Conservation (phyloP, 257 asterid genomes). For the Fraxinus cuspidata region DNA sequence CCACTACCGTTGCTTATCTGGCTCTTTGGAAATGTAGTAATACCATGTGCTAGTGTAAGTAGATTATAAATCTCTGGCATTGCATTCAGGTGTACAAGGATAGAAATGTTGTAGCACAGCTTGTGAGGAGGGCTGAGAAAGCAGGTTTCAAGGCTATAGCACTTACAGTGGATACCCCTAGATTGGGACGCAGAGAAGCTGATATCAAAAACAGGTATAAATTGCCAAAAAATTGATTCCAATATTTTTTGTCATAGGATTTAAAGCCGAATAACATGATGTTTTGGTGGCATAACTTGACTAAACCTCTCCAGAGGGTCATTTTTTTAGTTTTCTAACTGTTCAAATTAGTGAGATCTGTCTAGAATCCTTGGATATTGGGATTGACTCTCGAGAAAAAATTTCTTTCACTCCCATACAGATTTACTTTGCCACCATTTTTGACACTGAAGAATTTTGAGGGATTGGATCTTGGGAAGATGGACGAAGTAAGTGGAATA, state of each 20-base stretch:
- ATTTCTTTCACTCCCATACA: slow-evolving; percentile 18
- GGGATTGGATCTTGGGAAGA: slow-evolving; percentile 80
- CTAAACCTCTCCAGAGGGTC: too few relatives aligned
- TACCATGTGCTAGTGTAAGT: not conserved
- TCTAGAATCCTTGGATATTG: not conserved
- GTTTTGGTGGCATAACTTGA: not conserved
- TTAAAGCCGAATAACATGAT: not conserved
- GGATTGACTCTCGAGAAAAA: not conserved
- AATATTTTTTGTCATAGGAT: not conserved
- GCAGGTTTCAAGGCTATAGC: slow-evolving; percentile 98
- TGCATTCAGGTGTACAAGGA: slow-evolving; percentile 72
- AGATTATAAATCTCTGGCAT: not conserved
- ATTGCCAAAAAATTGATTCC: not conserved
- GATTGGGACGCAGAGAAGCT: slow-evolving; percentile 87
- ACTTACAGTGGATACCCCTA: slow-evolving; percentile 91
- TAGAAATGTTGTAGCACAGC: slow-evolving; percentile 88
- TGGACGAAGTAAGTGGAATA: slow-evolving; percentile 61
- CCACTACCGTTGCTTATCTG: not conserved
- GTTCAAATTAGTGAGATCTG: not conserved
- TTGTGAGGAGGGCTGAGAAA: slow-evolving; percentile 84
- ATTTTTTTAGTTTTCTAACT: not conserved
- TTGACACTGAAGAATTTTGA: slow-evolving; percentile 82
- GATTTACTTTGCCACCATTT: slow-evolving; percentile 37
- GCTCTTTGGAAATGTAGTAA: not conserved
- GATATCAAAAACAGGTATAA: slow-evolving; percentile 86